Evolutionary conservation across 1,284 basidiomycete genomes (phyloP).

Genomic region (Sporisorium reilianum): DNA sequence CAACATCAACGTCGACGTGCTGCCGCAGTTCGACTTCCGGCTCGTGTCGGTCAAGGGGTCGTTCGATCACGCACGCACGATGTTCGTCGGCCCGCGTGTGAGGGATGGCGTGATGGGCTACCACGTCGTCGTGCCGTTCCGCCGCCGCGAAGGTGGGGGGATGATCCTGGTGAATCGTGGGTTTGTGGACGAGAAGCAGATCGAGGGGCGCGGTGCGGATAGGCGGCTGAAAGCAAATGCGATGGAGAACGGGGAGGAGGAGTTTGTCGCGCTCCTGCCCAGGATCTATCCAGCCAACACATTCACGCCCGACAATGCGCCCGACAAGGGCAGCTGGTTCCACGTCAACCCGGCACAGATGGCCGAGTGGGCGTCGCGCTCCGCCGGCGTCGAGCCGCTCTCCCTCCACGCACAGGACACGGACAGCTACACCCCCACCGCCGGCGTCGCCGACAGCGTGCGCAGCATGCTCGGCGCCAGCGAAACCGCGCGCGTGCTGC

Average conservation of each 20-base stretch:
- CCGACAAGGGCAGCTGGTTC: conserved; percentile 84
- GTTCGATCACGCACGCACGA: conserved; percentile 76
- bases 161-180: conserved; percentile 82
- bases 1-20: conserved; percentile 76
- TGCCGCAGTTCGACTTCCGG: conserved; percentile 61
- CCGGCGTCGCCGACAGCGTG: conserved; percentile 45
- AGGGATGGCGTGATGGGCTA: conserved; percentile 88
- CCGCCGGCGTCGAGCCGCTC: conserved; percentile 78
- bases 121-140: conserved; percentile 85
- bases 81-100: conserved; percentile 87
- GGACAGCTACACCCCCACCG: conserved; percentile 48
- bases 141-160: conserved; percentile 75
- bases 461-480: conserved; percentile 37
- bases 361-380: conserved; percentile 82
- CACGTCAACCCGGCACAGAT: conserved; percentile 86
- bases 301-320: conserved; percentile 90
- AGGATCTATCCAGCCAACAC: conserved; percentile 72
- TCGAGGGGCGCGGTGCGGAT: conserved; percentile 65
- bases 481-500: conserved; percentile 45
- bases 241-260: conserved; percentile 11
- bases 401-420: conserved; percentile 27
- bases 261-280: conserved; percentile 57
- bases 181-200: conserved; percentile 76
- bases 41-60: conserved; percentile 54
- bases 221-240: conserved; percentile 46